Percentiles rank a stretch among this genome's conserved stretches.
Conservation (phyloP, 148 eudicot genomes). For the Salicornia ramosissima region DNA sequence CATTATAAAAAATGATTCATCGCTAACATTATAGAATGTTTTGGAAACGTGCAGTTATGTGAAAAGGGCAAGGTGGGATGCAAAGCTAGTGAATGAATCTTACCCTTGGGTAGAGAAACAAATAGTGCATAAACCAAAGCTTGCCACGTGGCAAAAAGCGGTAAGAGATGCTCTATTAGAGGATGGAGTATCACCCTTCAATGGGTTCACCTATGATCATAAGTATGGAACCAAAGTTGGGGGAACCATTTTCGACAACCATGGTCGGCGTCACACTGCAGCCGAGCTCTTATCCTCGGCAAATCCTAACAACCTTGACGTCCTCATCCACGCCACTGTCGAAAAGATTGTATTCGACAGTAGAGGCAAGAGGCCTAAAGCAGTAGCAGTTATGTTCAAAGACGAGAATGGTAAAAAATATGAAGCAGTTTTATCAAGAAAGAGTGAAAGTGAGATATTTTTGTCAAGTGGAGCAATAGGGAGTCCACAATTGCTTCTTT, state of each 20-base stretch:
- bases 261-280: slow-evolving; percentile 77
- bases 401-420: slow-evolving; percentile 71
- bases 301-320: slow-evolving; percentile 49
- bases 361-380: slow-evolving; percentile 58
- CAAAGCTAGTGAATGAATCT: slow-evolving; percentile 67
- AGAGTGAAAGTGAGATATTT: slow-evolving; percentile 58
- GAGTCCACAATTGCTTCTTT: slow-evolving; percentile 78
- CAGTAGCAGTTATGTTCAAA: slow-evolving; percentile 75
- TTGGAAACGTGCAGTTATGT: slow-evolving; percentile 49
- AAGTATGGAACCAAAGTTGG: slow-evolving; percentile 91
- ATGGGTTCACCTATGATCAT: slow-evolving; percentile 92
- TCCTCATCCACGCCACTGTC: slow-evolving; percentile 68
- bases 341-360: slow-evolving; percentile 61
- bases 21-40: too few relatives aligned
- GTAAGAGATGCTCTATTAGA: slow-evolving; percentile 71
- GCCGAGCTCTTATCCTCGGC: slow-evolving; percentile 75
- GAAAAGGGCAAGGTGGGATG: slow-evolving; percentile 64
- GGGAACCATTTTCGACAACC: slow-evolving; percentile 73
- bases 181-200: slow-evolving; percentile 70
- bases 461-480: slow-evolving; percentile 83
- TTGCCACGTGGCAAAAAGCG: slow-evolving; percentile 67
- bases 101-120: slow-evolving; percentile 90
- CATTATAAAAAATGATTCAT: too few relatives aligned
- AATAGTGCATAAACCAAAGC: slow-evolving; percentile 58
- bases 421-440: slow-evolving; percentile 44